Evolutionary conservation across 345 rosid species (phyloP).

Genomic region (Lagerstroemia speciosa): DNA sequence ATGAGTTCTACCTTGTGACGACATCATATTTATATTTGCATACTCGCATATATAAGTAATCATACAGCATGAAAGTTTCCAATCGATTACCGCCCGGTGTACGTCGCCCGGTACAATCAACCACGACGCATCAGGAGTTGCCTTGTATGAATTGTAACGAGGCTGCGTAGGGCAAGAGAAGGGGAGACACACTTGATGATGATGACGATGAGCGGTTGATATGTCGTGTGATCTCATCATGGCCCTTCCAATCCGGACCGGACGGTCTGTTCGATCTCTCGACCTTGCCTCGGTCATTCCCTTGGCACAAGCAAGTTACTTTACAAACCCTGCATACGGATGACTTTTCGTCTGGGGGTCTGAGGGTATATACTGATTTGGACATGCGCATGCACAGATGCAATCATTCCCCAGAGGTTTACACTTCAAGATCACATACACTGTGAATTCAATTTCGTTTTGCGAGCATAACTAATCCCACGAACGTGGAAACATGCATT

Average conservation of each 20-base stretch:
- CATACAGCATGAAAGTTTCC: too few species aligned
- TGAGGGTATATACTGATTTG: conserved; percentile 2
- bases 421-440: too few species aligned
- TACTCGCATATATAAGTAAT: too few species aligned
- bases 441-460: too few species aligned
- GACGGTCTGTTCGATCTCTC: background rate
- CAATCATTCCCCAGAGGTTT: background rate
- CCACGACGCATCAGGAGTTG: background rate
- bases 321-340: too few species aligned
- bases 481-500: too few species aligned
- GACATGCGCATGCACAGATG: conserved; percentile 9
- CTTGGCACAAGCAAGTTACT: background rate
- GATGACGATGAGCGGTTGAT: background rate
- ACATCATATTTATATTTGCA: too few species aligned
- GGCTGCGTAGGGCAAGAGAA: background rate
- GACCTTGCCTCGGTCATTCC: background rate
- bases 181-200: background rate
- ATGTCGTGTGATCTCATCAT: background rate
- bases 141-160: background rate
- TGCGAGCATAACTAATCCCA: too few species aligned
- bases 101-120: too few species aligned
- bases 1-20: too few species aligned
- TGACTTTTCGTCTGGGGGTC: conserved; percentile 1
- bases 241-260: background rate
- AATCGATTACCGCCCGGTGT: too few species aligned